Evolutionary conservation across 352 stramenopile genomes (phyloP).

Genomic region (Elongisporangium prolatum): DNA sequence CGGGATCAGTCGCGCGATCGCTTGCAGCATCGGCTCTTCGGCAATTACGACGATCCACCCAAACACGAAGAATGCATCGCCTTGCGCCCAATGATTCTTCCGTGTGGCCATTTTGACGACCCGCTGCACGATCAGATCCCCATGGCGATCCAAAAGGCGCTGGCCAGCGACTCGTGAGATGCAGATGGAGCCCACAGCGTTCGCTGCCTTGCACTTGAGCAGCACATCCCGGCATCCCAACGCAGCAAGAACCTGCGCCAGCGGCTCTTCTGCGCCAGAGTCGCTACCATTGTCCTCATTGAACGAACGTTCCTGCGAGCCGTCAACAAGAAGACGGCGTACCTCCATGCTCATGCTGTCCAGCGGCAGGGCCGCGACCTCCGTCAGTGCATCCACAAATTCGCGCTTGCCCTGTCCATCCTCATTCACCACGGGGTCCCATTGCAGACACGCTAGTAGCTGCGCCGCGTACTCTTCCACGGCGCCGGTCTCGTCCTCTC

Average conservation of each 20-base stretch:
- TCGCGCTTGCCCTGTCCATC: conserved; percentile 27
- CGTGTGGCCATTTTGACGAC: conserved; percentile 55
- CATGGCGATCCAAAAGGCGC: conserved; percentile 43
- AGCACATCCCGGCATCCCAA: conserved; percentile 56
- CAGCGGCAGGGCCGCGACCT: conserved; percentile 60
- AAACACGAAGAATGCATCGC: conserved; percentile 70
- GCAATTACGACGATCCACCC: conserved; percentile 72
- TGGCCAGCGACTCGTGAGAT: conserved; percentile 71
- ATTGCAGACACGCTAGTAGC: conserved; percentile 27
- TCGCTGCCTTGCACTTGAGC: conserved; percentile 78
- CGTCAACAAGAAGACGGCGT: conserved; percentile 45
- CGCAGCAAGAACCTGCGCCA: conserved; percentile 39
- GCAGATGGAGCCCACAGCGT: conserved; percentile 64
- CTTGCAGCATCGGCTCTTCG: conserved; percentile 35
- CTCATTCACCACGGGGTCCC: conserved; percentile 20
- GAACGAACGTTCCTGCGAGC: neutral
- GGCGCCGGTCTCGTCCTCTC: conserved; percentile 2
- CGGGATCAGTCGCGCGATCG: conserved; percentile 35
- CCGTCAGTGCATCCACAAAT: conserved; percentile 69
- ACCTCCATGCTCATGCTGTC: conserved; percentile 75
- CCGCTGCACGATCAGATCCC: conserved; percentile 24
- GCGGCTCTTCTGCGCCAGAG: conserved; percentile 7
- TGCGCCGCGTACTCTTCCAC: conserved; percentile 17
- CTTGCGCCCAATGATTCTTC: conserved; percentile 72
- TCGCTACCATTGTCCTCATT: neutral